Evolutionary conservation across 176 grass and related monocot species (phyloP), one percentile per base, ranked within the genome.

Genomic region (Otatea glauca): DNA sequence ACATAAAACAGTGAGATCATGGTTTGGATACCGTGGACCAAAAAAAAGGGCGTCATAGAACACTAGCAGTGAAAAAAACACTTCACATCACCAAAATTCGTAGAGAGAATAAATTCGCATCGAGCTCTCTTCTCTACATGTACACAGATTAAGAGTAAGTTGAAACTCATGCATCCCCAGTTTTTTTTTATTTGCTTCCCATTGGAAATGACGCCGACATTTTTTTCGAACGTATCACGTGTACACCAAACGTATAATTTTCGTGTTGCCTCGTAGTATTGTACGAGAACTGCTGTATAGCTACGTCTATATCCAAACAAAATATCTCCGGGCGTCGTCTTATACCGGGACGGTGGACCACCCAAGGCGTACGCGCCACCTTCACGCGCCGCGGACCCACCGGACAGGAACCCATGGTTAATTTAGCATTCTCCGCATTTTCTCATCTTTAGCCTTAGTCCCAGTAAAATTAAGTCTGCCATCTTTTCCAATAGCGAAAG

Each of bases 281-380:
- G 4, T 75, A 51, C 27, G 0, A 62, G 20, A 23, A 18, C 11
- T 15, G 1, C 45, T 29, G 23, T 48, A 65, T 12, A 51, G 58
- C n/a, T 62, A 77, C 42, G 59, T n/a, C 23, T 61, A 64, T 43
- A 32, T n/a, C 58, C 23, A 13, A 6, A 65, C 2, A 83, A 83
- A 72, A 88, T 83, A 86, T 80, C 67, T 86, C 5, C 6, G 9
- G n/a, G 17, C 10, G 44, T 65, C 84, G 5, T 25, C 63, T 72
- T 65, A 47, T 38, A 70, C 74, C 13, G 27, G 15, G 65, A 8
- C 0, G n/a, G n/a, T 14, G 68, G 44, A 43, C 76, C 55, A 64
- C 56, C 32, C 32, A 18, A 72, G 15, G 15, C 21, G 76, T 55
- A 81, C 85, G 47, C 67, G 4, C 58, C 34, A 39, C 48, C 14